These are phyloP conservation scores for Cercophora sp. DNA, from an alignment of 495 filamentous ascomycete species.

Conservation along the genomic window DNA sequence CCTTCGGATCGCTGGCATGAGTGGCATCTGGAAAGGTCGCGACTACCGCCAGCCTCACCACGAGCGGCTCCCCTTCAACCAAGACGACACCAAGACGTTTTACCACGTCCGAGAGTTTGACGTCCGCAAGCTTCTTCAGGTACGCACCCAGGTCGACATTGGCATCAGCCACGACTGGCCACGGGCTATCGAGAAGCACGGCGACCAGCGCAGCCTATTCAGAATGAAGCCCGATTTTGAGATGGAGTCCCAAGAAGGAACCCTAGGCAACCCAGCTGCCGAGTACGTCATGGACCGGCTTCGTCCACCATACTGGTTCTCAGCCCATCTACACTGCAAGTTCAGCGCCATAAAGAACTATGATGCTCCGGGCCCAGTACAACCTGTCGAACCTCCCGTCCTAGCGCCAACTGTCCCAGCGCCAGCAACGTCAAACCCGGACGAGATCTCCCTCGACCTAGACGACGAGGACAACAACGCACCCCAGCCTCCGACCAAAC, in stretches of 20 bases:
- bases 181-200: slow-evolving; percentile 67
- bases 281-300: slow-evolving; percentile 73
- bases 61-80: slow-evolving; percentile 81
- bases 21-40: slow-evolving; percentile 87
- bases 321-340: slow-evolving; percentile 86
- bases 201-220: slow-evolving; percentile 61
- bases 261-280: slow-evolving; percentile 73
- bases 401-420: background rate
- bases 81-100: slow-evolving; percentile 66
- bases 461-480: slow-evolving; percentile 9
- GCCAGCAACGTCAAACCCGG: slow-evolving; percentile 5
- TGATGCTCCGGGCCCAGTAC: slow-evolving; percentile 19
- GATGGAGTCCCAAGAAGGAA: slow-evolving; percentile 66
- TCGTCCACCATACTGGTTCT: slow-evolving; percentile 85
- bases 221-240: slow-evolving; percentile 66
- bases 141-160: slow-evolving; percentile 78
- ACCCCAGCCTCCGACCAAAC: background rate
- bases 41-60: slow-evolving; percentile 77
- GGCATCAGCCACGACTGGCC: slow-evolving; percentile 97
- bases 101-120: slow-evolving; percentile 93
- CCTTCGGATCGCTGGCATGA: slow-evolving; percentile 83
- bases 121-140: slow-evolving; percentile 79
- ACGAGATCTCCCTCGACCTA: slow-evolving; percentile 17
- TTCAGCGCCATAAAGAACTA: slow-evolving; percentile 72
- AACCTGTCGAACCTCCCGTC: background rate